These are phyloP conservation scores for Ramaria sp. DNA, from an alignment of 768 basidiomycete species.

Conservation along the genomic window DNA sequence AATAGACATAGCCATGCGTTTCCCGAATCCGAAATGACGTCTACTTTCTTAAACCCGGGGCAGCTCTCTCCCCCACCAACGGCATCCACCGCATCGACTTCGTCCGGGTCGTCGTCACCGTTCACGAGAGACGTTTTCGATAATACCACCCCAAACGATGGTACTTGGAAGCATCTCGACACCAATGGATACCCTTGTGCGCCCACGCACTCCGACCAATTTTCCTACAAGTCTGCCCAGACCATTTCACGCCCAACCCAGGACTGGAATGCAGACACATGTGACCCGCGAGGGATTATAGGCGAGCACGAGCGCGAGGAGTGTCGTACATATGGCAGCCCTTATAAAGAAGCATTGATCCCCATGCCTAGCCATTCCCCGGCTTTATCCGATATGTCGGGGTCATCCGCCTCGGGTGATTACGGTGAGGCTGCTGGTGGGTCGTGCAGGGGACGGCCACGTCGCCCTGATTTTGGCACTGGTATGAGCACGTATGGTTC, in stretches of 20 bases:
- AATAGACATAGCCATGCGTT: not conserved
- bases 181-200: not conserved
- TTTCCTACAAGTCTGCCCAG: not conserved
- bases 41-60: not conserved
- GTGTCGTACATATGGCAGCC: too few relatives aligned
- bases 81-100: conserved; percentile 1
- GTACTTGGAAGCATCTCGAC: not conserved
- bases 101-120: conserved; percentile 7
- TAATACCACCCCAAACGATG: not conserved
- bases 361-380: not conserved
- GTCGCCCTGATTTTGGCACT: not conserved
- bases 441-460: not conserved
- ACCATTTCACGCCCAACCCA: not conserved
- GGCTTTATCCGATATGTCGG: not conserved
- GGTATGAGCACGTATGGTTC: not conserved
- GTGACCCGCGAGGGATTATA: conserved; percentile 6
- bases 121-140: not conserved
- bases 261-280: conserved; percentile 2
- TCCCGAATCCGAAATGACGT: not conserved
- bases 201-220: not conserved
- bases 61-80: not conserved
- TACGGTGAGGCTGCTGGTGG: not conserved
- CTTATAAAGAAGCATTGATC: not conserved
- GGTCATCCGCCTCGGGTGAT: not conserved
- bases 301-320: not conserved